Percentiles rank a stretch among this genome's conserved stretches.
Evolutionary conservation across 352 stramenopile species (phyloP).

Genomic region (Pythium vanterpoolii): DNA sequence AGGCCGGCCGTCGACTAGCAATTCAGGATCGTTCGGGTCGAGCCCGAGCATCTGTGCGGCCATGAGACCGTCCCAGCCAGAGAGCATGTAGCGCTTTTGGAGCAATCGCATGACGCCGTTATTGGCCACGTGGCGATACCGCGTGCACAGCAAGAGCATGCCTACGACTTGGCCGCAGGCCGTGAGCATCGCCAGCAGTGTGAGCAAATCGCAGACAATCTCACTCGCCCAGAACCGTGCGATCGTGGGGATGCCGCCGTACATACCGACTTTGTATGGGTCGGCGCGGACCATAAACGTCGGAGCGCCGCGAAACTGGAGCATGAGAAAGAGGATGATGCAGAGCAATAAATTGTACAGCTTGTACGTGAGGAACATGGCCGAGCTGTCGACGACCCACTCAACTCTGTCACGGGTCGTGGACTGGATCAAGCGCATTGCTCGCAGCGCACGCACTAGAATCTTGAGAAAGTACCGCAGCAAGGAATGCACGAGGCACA

Average conservation of each 20-base stretch:
- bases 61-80: slow-evolving; percentile 49
- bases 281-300: slow-evolving; percentile 49
- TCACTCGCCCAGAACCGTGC: slow-evolving; percentile 46
- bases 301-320: slow-evolving; percentile 33
- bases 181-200: too few relatives aligned
- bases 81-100: slow-evolving; percentile 47
- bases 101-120: slow-evolving; percentile 47
- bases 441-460: slow-evolving; percentile 29
- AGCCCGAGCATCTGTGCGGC: slow-evolving; percentile 44
- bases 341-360: slow-evolving; percentile 57
- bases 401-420: slow-evolving; percentile 38
- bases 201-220: too few relatives aligned
- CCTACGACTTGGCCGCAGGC: slow-evolving; percentile 29
- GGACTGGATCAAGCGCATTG: slow-evolving; percentile 34
- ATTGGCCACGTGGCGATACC: slow-evolving; percentile 34
- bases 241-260: slow-evolving; percentile 38
- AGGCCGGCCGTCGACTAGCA: slow-evolving; percentile 26
- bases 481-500: slow-evolving; percentile 54
- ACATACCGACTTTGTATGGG: slow-evolving; percentile 39
- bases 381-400: slow-evolving; percentile 47
- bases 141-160: slow-evolving; percentile 29
- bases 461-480: slow-evolving; percentile 41
- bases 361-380: slow-evolving; percentile 60
- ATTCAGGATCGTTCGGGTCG: slow-evolving; percentile 33
- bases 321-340: slow-evolving; percentile 40